These are phyloP conservation scores for Penicillium sp. DNA, from an alignment of 2,329 filamentous ascomycete genomes.

Conservation along the genomic window DNA sequence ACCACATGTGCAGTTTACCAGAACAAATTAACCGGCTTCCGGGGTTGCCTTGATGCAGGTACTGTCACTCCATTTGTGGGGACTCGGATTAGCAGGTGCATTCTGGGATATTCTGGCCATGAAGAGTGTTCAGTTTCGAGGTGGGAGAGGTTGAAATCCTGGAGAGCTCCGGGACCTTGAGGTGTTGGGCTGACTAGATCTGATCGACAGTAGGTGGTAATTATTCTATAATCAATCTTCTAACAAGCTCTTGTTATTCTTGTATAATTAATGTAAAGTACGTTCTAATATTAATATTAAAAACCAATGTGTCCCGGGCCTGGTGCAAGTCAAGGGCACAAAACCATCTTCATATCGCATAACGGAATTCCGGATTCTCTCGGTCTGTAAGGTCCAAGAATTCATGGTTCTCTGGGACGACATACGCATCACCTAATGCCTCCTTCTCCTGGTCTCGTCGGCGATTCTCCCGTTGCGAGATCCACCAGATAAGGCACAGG, in stretches of 20 bases:
- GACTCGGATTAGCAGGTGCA: background rate
- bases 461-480: conserved; percentile 30
- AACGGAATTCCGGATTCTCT: conserved; percentile 27
- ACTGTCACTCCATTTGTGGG: too few relatives aligned
- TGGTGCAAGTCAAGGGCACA: background rate
- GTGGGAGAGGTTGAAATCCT: background rate
- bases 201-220: background rate
- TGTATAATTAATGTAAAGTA: background rate
- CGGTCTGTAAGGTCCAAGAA: conserved; percentile 30
- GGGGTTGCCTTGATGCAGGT: too few relatives aligned
- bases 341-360: conserved; percentile 16
- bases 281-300: background rate
- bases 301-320: background rate
- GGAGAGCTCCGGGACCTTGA: too few relatives aligned
- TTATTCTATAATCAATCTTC: background rate
- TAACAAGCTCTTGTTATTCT: background rate
- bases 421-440: conserved; percentile 22
- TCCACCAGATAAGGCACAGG: conserved; percentile 31
- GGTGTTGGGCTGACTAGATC: too few relatives aligned
- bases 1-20: too few relatives aligned
- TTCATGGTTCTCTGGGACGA: conserved; percentile 33
- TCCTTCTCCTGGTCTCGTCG: conserved; percentile 28
- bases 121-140: background rate
- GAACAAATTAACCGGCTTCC: too few relatives aligned
- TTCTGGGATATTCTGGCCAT: background rate